phyloP scores from a whole-genome alignment of 192 early-diverging fungal genomes.

The Coemansia sp. region DNA sequence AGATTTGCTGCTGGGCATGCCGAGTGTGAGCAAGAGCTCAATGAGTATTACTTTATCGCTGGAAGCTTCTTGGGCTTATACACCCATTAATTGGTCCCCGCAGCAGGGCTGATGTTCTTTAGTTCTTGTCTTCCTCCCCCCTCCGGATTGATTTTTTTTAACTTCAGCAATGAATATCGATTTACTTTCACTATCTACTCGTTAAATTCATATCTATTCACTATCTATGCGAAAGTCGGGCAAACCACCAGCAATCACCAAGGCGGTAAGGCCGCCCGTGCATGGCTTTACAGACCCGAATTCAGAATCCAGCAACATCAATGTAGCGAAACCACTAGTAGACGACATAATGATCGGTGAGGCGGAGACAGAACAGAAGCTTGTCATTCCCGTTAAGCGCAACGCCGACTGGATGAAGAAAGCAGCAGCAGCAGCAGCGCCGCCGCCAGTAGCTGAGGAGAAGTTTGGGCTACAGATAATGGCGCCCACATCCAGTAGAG shows the following conservation, averaged over 20 bases:
- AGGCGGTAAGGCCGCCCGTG: background rate
- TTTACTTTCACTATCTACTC: too few species aligned
- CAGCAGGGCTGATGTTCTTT: too few species aligned
- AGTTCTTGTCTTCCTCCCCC: too few species aligned
- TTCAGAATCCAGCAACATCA: background rate
- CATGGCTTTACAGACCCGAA: background rate
- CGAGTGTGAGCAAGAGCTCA: too few species aligned
- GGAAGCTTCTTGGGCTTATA: too few species aligned
- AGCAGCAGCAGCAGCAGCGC: background rate
- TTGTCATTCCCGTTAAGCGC: conserved; percentile 32
- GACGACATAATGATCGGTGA: conserved; percentile 6
- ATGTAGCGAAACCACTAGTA: background rate
- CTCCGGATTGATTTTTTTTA: too few species aligned
- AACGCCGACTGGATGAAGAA: conserved; percentile 30
- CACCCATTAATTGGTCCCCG: too few species aligned
- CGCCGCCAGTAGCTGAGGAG: background rate
- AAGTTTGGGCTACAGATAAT: conserved; percentile 2
- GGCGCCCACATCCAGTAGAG: background rate
- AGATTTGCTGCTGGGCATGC: too few species aligned
- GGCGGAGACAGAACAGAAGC: conserved; percentile 8
- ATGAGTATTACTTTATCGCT: too few species aligned
- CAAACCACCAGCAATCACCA: background rate
- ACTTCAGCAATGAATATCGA: too few species aligned
- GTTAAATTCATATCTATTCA: too few species aligned
- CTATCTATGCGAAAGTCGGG: background rate